Base-by-base conservation (phyloP, 75 land plant genomes). In the Larix kaempferi region DNA sequence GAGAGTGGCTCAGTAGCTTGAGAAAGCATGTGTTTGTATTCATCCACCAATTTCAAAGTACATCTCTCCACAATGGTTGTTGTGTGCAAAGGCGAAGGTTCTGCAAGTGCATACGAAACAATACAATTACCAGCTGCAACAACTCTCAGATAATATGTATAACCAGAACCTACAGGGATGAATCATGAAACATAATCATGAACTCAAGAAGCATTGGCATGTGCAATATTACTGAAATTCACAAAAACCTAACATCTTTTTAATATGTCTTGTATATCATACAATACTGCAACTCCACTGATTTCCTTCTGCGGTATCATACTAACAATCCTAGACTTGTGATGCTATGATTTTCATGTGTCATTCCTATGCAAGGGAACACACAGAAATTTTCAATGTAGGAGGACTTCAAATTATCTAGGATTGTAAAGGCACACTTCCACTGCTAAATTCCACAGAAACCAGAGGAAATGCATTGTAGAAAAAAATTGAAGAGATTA, bases 1-100 rank as follows among this genome's bases (percentile, higher is more conserved):
- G 99, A 92, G 73, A 96, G 75, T 0, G 99, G 99, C 79, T 96
- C 99, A 1, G 99, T 94, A 44, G 99, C 99, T 77, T 96, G 97
- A 77, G 87, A 78, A 54, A 96, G 57, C 93, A 96, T 89, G 79
- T 92, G 91, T 77, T 94, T 92, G 76, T 94, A 96, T 49, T 96
- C 99, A 82, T 96, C 98, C 71, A 96, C 99, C 82, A 96, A 77
- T 80, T 96, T 96, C 63, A 94, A 84, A 57, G 99, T 96, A 84
- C 97, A 94, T 81, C 91, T 94, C 87, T 96, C 99, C 78, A 96
- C 99, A 75, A 96, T 92, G 1, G 97, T 92, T 2, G 93, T 91
- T 33, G 99, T 94, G 76, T 93, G 93, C 82, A 96, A 85, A 6
- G 99, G 99, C 15, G 99, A 96, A 59, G 99, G 99, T 80, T 96